A percentile compares a stretch with the other conserved stretches of the same genome.
Evolutionary conservation across 2,329 filamentous ascomycete genomes (phyloP).

Genomic region (Trichothecium roseum): DNA sequence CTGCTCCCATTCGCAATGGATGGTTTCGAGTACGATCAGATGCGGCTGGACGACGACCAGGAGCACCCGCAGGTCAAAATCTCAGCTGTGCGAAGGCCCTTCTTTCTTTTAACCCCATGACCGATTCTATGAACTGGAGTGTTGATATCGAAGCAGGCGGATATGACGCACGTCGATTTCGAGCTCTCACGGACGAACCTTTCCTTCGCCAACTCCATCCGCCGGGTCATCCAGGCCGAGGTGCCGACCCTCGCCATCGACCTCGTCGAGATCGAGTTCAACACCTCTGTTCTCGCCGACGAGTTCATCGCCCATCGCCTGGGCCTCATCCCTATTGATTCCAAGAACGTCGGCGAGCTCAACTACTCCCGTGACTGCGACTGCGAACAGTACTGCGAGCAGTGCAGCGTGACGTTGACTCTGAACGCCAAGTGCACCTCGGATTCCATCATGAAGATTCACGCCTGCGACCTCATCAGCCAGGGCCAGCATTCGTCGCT

Average conservation of each 20-base stretch:
- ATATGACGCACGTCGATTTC: constrained; percentile 77
- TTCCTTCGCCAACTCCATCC: constrained; percentile 84
- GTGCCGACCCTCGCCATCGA: constrained; percentile 93
- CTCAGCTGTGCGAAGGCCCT: constrained; percentile 35
- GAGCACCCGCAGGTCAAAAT: constrained; percentile 49
- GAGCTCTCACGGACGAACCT: constrained; percentile 83
- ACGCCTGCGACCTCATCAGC: constrained; percentile 78
- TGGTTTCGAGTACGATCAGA: constrained; percentile 49
- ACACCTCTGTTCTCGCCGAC: constrained; percentile 92
- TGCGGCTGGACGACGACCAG: constrained; percentile 49
- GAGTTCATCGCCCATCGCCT: constrained; percentile 92
- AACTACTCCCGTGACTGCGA: constrained; percentile 90
- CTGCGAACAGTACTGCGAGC: constrained; percentile 89
- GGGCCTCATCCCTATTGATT: constrained; percentile 79
- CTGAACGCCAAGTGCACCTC: constrained; percentile 78
- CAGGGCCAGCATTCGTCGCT: constrained; percentile 59
- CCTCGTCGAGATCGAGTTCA: constrained; percentile 82
- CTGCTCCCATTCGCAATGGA: constrained; percentile 20
- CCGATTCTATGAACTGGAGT: not conserved
- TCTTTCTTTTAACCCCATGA: not conserved
- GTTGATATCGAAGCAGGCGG: constrained; percentile 45
- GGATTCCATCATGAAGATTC: constrained; percentile 87
- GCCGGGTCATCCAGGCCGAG: constrained; percentile 84
- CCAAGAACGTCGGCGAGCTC: constrained; percentile 72
- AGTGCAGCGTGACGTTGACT: constrained; percentile 76